Evolutionary conservation across 257 asterid genomes (phyloP).

Genomic region (Solanum appendiculatum): DNA sequence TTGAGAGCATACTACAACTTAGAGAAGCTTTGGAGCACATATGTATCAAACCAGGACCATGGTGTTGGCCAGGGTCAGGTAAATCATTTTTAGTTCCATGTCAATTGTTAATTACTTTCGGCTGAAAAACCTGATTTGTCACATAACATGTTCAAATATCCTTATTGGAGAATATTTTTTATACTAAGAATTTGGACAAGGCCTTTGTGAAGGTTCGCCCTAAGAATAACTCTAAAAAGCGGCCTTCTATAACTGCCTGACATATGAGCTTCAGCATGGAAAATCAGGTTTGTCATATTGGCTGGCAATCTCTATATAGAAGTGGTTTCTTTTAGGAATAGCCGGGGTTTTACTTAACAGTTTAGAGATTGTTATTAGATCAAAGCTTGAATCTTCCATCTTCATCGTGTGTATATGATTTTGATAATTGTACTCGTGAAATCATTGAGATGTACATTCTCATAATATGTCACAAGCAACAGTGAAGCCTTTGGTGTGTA

Average conservation of each 20-base stretch:
- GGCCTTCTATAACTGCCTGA: conserved; percentile 23
- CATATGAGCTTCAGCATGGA: background rate
- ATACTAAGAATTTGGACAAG: conserved; percentile 54
- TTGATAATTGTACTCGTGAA: too few species aligned
- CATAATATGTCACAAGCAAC: background rate
- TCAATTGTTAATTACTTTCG: background rate
- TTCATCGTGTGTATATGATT: too few species aligned
- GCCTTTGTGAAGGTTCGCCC: conserved; percentile 67
- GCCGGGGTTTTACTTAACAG: background rate
- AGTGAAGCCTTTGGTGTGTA: background rate
- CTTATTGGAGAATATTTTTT: background rate
- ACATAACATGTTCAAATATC: background rate
- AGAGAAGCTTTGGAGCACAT: conserved; percentile 59
- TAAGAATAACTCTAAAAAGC: conserved; percentile 77
- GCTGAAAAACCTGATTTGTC: background rate
- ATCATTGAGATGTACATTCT: too few species aligned
- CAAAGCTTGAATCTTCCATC: background rate
- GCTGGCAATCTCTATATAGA: background rate
- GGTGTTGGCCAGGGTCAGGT: conserved; percentile 19
- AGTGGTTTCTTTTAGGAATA: background rate
- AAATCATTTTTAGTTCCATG: background rate
- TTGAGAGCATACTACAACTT: conserved; percentile 92
- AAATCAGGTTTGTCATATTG: background rate
- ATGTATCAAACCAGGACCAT: conserved; percentile 27
- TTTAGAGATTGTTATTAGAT: background rate